Evolutionary conservation across 805 yeast genomes (phyloP), one percentile per base, ranked within the genome.

Genomic region (Nakazawaea ishiwadae): DNA sequence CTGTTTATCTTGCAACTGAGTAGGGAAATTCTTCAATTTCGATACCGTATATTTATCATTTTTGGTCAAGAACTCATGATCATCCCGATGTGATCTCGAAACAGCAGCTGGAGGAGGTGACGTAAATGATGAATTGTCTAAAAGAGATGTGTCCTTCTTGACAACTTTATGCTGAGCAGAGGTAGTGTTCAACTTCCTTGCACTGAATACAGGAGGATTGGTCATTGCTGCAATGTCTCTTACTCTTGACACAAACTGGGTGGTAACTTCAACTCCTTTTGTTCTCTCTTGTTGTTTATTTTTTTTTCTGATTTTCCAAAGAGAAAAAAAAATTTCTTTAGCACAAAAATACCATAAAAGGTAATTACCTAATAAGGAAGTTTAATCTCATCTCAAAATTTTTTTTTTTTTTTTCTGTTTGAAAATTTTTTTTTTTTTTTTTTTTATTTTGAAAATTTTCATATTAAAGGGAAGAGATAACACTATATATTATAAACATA

Each of bases 21-120:
- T 10, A 40, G 91, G 91, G 2, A 66, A 52, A 1, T 82, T 79
- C 4, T 80, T 77, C 12, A 80, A 64, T 50, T 68, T 69, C 2
- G 74, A 65, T 12, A 81, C 80, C 41, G 76, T 70, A 54, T 79
- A 83, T 43, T 76, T 68, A 36, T 72, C 68, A 50, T 72, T 80
- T 48, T 74, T 70, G 5, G 86, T 77, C 48, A 81, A 63, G 52
- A 34, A 20, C 28, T 11, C 31, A 10, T 80, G 87, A 9, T 59
- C 40, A n/a, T n/a, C n/a, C n/a, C n/a, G n/a, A n/a, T n/a, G n/a
- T n/a, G n/a, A n/a, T n/a, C n/a, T 31, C 5, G 34, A 3, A 3
- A 15, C 16, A 11, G 31, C 15, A 6, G 37, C 28, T 30, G 30
- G 14, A n/a, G 21, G 33, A 15, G 37, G 14, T 12, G 35, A 11